phyloP scores from a whole-genome alignment of 2,329 filamentous ascomycete genomes.

The Bipolaris zeicola region DNA sequence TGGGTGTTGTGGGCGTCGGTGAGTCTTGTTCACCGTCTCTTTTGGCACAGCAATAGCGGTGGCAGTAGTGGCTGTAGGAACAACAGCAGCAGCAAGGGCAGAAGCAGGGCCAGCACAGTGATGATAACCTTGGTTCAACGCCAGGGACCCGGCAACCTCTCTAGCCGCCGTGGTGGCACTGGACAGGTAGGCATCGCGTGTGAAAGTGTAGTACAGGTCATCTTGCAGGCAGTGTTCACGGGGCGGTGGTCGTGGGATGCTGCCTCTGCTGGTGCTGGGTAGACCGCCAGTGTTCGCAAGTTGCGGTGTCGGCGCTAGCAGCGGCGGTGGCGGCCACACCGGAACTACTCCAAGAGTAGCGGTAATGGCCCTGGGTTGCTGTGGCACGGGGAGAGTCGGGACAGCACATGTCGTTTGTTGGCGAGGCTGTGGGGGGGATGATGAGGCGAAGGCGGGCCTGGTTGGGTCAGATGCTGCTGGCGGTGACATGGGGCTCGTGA shows the following conservation, averaged over 20 bases:
- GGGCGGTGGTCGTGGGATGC: conserved; percentile 15
- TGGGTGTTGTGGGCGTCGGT: neutral
- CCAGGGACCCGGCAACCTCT: conserved; percentile 1
- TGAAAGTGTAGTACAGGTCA: conserved; percentile 16
- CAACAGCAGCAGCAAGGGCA: neutral
- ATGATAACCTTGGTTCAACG: neutral
- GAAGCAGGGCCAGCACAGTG: neutral
- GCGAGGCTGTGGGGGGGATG: neutral
- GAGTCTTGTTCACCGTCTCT: conserved; percentile 3
- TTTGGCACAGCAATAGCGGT: neutral
- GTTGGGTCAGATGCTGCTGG: conserved; percentile 18
- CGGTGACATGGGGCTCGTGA: conserved; percentile 19
- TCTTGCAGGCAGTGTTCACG: conserved; percentile 19
- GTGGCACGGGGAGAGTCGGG: conserved; percentile 2
- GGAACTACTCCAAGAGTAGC: neutral
- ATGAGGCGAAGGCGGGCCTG: conserved; percentile 14
- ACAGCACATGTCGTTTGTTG: neutral
- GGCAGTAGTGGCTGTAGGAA: neutral
- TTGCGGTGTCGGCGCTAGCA: conserved; percentile 12
- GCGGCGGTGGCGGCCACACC: neutral
- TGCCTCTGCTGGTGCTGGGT: conserved; percentile 3
- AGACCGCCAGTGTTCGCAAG: neutral
- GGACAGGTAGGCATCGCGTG: conserved; percentile 15
- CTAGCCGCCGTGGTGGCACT: conserved; percentile 4
- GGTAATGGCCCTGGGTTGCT: neutral